Base-by-base conservation (phyloP, 805 yeast genomes). In the Cephaloascus fragrans region DNA sequence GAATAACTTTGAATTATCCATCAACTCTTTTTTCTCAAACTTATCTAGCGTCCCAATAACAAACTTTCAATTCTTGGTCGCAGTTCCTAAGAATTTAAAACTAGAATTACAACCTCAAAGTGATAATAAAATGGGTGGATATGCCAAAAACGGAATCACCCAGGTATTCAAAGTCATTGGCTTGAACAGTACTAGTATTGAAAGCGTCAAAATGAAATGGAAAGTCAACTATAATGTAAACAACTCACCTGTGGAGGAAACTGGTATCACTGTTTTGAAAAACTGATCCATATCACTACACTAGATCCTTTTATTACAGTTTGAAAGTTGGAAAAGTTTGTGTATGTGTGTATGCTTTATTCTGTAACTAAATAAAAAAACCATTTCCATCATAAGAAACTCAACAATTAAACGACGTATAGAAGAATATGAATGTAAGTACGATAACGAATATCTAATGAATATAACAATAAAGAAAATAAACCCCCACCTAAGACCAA, bases 201-300 rank as follows among this genome's bases (percentile, higher is more conserved):
- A 58, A 12, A 61, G 65, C n/a, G 56, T 82, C 47, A 84, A 83
- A 57, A 67, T 86, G 42, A 82, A 85, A 56, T 86, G 89, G 90
- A 83, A 80, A 56, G 69, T 73, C 18, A 73, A 73, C 41, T 85
- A 74, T 53, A 48, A 51, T 9, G 53, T 69, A 8, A 73, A 71
- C 39, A 75, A 77, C n/a, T 53, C 56, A 18, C 55, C 57, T 6
- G 58, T 57, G 17, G 80, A 73, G 47, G 83, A 77, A 46, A 69
- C 77, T 8, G 86, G 87, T 5, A 76, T 79, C 16, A 55, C 57
- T 44, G 52, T 46, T 9, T 48, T 56, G 40, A 34, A 18, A 34
- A 14, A 34, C 17, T 19, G 14, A 34, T 8, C 9, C 9, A 32
- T 15, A 9, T 32, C 9, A 15, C n/a, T 32, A 32, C 10, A 15